Base-by-base conservation (phyloP, 768 basidiomycete genomes). In the Serendipita indica region DNA sequence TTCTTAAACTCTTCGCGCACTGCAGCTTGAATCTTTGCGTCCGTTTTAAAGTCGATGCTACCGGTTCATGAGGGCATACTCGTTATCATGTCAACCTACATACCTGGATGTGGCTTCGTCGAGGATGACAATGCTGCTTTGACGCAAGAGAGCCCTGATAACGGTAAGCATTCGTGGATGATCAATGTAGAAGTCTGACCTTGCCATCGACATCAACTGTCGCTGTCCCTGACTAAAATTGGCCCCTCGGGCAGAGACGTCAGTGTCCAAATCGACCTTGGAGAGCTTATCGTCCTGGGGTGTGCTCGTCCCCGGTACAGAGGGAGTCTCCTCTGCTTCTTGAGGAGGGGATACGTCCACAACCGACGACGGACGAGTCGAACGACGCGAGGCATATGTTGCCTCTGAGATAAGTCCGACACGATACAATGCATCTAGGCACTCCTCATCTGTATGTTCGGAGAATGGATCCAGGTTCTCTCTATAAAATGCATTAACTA, bases 221-320 rank as follows among this genome's bases (percentile, higher is more conserved):
- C 45, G 52, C 18, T 60, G 59, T 25, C 59, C 59, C 14, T 34
- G 35, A 14, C 37, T 43, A 20, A 30, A 60, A 62, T 75, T 60
- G 12, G 35, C 39, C 3, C 59, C 59, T 25, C 59, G 45, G 3
- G 28, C 59, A 3, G 28, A 34, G 18, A 60, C 59, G n/a, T 60
- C 32, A 6, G 59, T 43, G 20, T 60, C 45, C 10, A 60, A 34
- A 3, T 22, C 20, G 32, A 60, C 34, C 32, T 22, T 18, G 13
- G 22, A 20, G 3, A 25, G 20, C 20, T 18, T 49, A 28, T 35
- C 46, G 3, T 28, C 37, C 18, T 22, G 45, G 3, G 46, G 59
- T 14, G 46, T 43, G n/a, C 27, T 13, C 14, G 22, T 27, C 20
- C 41, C 58, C 27, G 39, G 25, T 22, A 32, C 58, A 52, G n/a